phyloP scores from a whole-genome alignment of 2,329 filamentous ascomycete genomes.

The Biscogniauxia sp. region DNA sequence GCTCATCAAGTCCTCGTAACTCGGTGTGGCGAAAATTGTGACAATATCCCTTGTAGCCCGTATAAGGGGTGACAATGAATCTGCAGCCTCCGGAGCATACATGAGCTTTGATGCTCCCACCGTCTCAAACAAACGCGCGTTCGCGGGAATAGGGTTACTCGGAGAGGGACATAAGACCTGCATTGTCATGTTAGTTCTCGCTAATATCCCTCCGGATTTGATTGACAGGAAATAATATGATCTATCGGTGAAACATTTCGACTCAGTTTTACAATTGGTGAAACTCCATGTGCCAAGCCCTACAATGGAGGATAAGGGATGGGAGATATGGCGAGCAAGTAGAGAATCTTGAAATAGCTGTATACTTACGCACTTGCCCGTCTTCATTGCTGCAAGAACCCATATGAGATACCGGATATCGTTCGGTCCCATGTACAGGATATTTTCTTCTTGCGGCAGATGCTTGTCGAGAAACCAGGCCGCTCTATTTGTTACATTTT shows the following conservation, averaged over 20 bases:
- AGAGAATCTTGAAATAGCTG: constrained; percentile 2
- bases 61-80: constrained; percentile 8
- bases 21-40: constrained; percentile 4
- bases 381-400: constrained; percentile 17
- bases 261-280: neutral
- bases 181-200: neutral
- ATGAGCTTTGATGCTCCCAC: constrained; percentile 15
- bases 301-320: neutral
- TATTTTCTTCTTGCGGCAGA: constrained; percentile 8
- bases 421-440: constrained; percentile 17
- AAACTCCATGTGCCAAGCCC: neutral
- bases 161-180: constrained; percentile 1
- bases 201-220: neutral
- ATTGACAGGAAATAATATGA: too few species aligned
- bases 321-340: neutral
- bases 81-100: constrained; percentile 10
- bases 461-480: constrained; percentile 20
- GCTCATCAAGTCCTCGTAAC: constrained; percentile 8
- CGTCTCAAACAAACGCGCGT: constrained; percentile 5
- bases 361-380: constrained; percentile 14
- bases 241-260: too few species aligned
- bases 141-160: neutral
- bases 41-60: constrained; percentile 7
- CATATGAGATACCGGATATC: constrained; percentile 14
- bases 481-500: constrained; percentile 20